Evolutionary conservation across 495 filamentous ascomycete genomes (phyloP), one percentile per base, ranked within the genome.

Genomic region (Jackrogersella minutella): DNA sequence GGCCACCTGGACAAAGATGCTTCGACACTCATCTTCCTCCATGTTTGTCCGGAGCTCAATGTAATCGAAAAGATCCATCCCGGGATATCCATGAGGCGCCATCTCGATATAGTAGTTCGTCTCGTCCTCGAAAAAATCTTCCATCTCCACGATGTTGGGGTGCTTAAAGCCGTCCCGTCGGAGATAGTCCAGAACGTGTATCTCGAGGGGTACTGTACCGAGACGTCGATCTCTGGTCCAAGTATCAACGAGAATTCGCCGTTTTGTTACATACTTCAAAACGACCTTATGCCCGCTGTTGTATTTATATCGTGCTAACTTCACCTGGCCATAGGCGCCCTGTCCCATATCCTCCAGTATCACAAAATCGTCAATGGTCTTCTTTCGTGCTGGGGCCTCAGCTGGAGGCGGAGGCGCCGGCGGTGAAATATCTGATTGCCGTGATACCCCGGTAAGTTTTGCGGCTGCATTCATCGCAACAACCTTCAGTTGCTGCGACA

Each of bases 101-200:
- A 98, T 99, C 73, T 98, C 96, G 69, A 99, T 99, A 72, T 99
- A 98, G 74, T 99, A 99, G 70, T 99, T 98, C 73, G 93, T 81
- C 61, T 96, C 92, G 57, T 99, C 96, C 74, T 99, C 95, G 74
- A 99, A 99, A 78, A 98, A 99, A 60, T 96, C 93, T 33, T 90
- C 87, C 96, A 99, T 98, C 79, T 98, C 95, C 24, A 99, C 92
- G 61, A 99, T 97, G 70, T 98, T 98, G 21, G 93, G 91, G 72
- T 99, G 95, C 69, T 86, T 89, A 36, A 93, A 81, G 22, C 91
- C 93, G 65, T 96, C 93, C 3, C 91, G 84, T 28, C 93, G 88
- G 1, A 99, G 87, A 73, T 93, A 99, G 74, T 99, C 92, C 8
- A 99, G 82, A 40, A 98, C 95, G 69, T 99, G 95, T 66, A 99